A percentile compares a stretch with the other conserved stretches of the same genome.
Conservation (phyloP, 371 early-diverging fungal genomes). For the Mucor piriformis region DNA sequence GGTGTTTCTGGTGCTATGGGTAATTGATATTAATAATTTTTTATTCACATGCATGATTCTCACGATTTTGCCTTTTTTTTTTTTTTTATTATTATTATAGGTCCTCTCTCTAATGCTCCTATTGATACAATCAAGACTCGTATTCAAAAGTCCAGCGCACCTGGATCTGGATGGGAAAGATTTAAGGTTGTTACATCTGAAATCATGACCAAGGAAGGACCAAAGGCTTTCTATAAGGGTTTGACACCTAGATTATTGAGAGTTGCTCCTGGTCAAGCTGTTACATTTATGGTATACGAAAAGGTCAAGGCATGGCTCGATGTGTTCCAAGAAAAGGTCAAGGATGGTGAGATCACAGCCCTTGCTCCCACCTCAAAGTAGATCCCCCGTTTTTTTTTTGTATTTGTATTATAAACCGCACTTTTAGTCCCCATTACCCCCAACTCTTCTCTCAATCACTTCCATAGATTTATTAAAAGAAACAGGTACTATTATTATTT, state of each 20-base stretch:
- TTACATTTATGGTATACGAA: slow-evolving; percentile 90
- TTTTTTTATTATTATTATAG: slow-evolving; percentile 22
- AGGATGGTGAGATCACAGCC: slow-evolving; percentile 37
- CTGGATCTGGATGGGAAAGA: slow-evolving; percentile 81
- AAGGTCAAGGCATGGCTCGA: slow-evolving; percentile 79
- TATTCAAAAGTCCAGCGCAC: slow-evolving; percentile 83
- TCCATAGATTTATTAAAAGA: too few relatives aligned
- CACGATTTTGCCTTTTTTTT: slow-evolving; percentile 3
- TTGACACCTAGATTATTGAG: slow-evolving; percentile 92
- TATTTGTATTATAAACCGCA: too few relatives aligned
- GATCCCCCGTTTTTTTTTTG: background rate
- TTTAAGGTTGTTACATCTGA: slow-evolving; percentile 74
- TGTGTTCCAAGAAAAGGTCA: slow-evolving; percentile 48
- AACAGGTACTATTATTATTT: too few relatives aligned
- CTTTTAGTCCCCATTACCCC: too few relatives aligned
- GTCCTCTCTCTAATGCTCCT: slow-evolving; percentile 95
- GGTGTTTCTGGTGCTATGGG: slow-evolving; percentile 95
- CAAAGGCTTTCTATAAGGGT: slow-evolving; percentile 94
- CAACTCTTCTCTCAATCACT: too few relatives aligned
- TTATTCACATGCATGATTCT: slow-evolving; percentile 7
- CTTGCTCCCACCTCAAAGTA: slow-evolving; percentile 20
- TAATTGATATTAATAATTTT: slow-evolving; percentile 15
- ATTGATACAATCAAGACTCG: slow-evolving; percentile 99
- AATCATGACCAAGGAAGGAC: slow-evolving; percentile 89
- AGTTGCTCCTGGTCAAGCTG: slow-evolving; percentile 86